Evolutionary conservation across 192 early-diverging fungal species (phyloP), one percentile per base, ranked within the genome.

Genomic region (Umbelopsis isabellina): DNA sequence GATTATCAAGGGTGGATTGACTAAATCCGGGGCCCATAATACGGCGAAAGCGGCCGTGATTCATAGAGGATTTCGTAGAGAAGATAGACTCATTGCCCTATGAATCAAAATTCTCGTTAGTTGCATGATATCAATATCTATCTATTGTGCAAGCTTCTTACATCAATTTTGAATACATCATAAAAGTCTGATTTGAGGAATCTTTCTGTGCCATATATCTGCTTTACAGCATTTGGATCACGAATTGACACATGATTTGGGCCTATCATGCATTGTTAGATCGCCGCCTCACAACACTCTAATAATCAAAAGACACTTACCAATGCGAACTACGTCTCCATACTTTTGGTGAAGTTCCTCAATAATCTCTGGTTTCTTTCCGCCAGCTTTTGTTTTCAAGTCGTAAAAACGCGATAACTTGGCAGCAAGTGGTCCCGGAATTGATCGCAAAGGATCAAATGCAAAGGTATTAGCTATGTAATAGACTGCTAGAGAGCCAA

Each of bases 321-420:
- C 65, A 2, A n/a, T 66, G 22, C 65, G 65, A n/a, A 66, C 65
- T 22, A 66, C 25, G 22, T 66, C 25, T 11, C 65, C 65, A 41
- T 66, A 66, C 4, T 9, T 66, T 4, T 66, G 22, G 47, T 66
- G 65, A 30, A 66, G 65, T 13, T 66, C 45, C 15, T 66, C 45
- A n/a, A 66, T 46, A 8, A 46, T 12, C 13, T 46, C 11, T 16
- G 15, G 45, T n/a, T 41, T 30, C 65, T 66, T 66, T 23, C 65
- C 65, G 2, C 27, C 22, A 23, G 44, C 37, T 11, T 48, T 46
- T 11, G 45, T 46, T 16, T 66, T 66, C 35, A 48, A 35, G 20
- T 47, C 46, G 44, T 66, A 66, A 30, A 66, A 66, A 3, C 65
- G 65, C 25, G 65, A 46, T 13, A 66, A n/a, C 9, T 25, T 66